Base-by-base conservation (phyloP, 352 stramenopile species). In the Halophytophthora batemanensis region DNA sequence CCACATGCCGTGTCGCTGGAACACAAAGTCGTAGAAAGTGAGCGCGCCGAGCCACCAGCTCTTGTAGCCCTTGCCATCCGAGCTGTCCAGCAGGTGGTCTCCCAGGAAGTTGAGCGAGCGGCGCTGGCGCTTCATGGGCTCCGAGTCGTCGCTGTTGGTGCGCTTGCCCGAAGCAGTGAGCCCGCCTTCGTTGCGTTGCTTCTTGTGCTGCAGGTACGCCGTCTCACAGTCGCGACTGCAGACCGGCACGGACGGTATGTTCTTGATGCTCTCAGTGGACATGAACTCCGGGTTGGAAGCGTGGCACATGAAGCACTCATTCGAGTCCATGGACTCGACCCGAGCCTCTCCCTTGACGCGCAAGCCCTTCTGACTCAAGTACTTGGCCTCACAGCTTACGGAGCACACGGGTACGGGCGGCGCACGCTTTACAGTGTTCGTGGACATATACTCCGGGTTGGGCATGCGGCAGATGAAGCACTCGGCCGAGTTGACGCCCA, bases 1-100 rank as follows among this genome's bases (percentile, higher is more conserved):
- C 79, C 82, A 90, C 82, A 93, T 93, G 42, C 79, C 79, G 39
- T 93, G 82, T 19, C 82, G 82, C 50, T 93, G 82, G 55, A 90
- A 93, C 36, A 90, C 77, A 55, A 88, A 93, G 56, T 93, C 80
- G 60, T 90, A 93, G 53, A 88, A 90, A 29, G 82, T 82, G 15
- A 93, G 58, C 12, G 82, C 82, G 22, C 82, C 79, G 29, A 89
- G 75, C 82, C 82, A 93, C 82, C 82, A 93, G 53, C 82, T 93
- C 55, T 88, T 91, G 60, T 91, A 89, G n/a, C 76, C 74, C 44
- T 86, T 86, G 50, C 68, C 68, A 38, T 87, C 69, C 13, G 84
- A 77, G 31, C 62, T 81, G 36, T 84, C 75, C 25, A 89, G 75
- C 45, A 91, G 60, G 42, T 91, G 80, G 37, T 91, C 80, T 34